Base-by-base conservation (phyloP, 2,329 filamentous ascomycete species). In the Claviceps sp. region DNA sequence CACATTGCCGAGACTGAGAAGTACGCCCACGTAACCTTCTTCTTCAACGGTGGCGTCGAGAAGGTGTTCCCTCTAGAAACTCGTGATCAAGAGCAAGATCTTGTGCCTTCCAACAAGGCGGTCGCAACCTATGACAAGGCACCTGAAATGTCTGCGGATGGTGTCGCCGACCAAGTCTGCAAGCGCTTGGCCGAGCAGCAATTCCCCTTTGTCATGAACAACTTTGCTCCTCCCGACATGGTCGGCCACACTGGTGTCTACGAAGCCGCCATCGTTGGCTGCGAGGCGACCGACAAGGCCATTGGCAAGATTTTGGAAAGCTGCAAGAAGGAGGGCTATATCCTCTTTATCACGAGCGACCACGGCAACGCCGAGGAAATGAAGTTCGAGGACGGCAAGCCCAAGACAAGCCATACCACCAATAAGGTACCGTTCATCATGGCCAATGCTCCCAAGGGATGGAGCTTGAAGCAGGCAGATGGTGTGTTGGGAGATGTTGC, bases 331-430 rank as follows among this genome's bases (percentile, higher is more conserved):
- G 79, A 91, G 66, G 85, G 84, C 57, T 98, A 98, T 68, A 76
- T 93, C 54, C 82, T 98, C 45, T 97, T 97, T 74, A 85, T 98
- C 69, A 98, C 93, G 5, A 78, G 91, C 34, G 93, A 98, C 70
- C 93, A 98, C 72, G 93, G 90, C 63, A 98, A 98, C 65, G 93
- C 93, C 53, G 93, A 98, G 75, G 93, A 98, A 76, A 98, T 98
- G 93, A 85, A 97, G 71, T 97, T 89, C 66, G 75, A 87, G 61
- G 87, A 96, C 67, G 89, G 90, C 67, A 95, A 88, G 67, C 93
- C 93, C 62, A 98, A 98, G 81, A 98, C 93, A 8, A 91, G 87
- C 50, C 93, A 98, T 77, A 98, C 93, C 46, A 90, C 86, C 59
- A 98, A 98, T 79, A 93, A 93, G 60, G 93, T 98, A 50, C 93